phyloP scores from a whole-genome alignment of 495 filamentous ascomycete genomes.

The Lasiosphaeria hispida region DNA sequence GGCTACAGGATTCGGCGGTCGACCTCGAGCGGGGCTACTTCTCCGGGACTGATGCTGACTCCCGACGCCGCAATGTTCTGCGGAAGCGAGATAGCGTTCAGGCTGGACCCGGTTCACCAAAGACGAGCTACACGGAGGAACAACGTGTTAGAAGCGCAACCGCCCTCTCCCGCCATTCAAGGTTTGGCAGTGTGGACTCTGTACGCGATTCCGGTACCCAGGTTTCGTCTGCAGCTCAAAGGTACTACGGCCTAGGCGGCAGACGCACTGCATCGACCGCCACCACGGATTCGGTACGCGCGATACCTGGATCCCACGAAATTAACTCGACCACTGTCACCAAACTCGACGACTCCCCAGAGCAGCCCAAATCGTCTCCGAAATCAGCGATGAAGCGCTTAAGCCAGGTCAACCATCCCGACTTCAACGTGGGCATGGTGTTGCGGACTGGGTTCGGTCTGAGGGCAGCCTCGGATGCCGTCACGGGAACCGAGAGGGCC shows the following conservation, averaged over 20 bases:
- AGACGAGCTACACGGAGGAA: slow-evolving; percentile 73
- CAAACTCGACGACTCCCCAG: slow-evolving; percentile 61
- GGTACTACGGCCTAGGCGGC: slow-evolving; percentile 58
- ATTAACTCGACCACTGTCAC: slow-evolving; percentile 58
- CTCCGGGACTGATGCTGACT: slow-evolving; percentile 80
- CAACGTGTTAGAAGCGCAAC: slow-evolving; percentile 58
- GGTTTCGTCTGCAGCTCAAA: slow-evolving; percentile 49
- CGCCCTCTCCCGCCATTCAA: slow-evolving; percentile 67
- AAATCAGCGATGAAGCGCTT: slow-evolving; percentile 49
- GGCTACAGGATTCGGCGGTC: slow-evolving; percentile 39
- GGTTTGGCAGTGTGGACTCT: slow-evolving; percentile 70
- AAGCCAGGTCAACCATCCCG: slow-evolving; percentile 50
- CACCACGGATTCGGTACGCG: slow-evolving; percentile 47
- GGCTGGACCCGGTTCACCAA: slow-evolving; percentile 52
- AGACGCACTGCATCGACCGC: slow-evolving; percentile 51
- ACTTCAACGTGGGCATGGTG: slow-evolving; percentile 49
- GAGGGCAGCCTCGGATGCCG: slow-evolving; percentile 77
- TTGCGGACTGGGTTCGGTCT: slow-evolving; percentile 50
- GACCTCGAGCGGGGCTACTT: slow-evolving; percentile 92
- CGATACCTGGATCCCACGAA: slow-evolving; percentile 49
- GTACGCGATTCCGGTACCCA: slow-evolving; percentile 39
- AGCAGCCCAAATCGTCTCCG: slow-evolving; percentile 47
- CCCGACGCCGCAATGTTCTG: slow-evolving; percentile 70
- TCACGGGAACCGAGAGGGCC: slow-evolving; percentile 60
- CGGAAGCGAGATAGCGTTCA: slow-evolving; percentile 68